Percentiles rank a stretch among this genome's conserved stretches.
phyloP scores from a whole-genome alignment of 2,329 filamentous ascomycete species.

The Fusarium sp. region DNA sequence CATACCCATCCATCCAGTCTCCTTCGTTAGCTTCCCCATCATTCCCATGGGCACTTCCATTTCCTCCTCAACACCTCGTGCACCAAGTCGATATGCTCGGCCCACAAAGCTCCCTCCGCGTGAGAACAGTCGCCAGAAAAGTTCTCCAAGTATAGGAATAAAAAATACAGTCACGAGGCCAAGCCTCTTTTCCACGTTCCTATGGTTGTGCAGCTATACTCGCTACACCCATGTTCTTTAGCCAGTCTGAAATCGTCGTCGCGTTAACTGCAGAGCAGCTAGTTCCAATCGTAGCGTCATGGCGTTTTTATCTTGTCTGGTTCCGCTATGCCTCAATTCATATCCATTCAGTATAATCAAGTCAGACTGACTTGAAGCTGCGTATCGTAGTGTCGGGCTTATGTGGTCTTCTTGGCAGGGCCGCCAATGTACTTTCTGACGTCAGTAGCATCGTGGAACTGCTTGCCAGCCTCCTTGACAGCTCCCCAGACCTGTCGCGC shows the following conservation, averaged over 20 bases:
- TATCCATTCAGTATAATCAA: not conserved
- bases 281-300: conserved; percentile 34
- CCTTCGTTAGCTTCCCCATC: conserved; percentile 5
- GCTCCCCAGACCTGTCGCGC: conserved; percentile 82
- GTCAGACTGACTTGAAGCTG: not conserved
- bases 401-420: conserved; percentile 59
- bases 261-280: conserved; percentile 24
- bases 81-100: conserved; percentile 23
- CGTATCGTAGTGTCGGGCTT: conserved; percentile 29
- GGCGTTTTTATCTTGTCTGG: conserved; percentile 23
- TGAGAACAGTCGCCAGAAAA: conserved; percentile 28
- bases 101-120: conserved; percentile 27
- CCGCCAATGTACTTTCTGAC: conserved; percentile 75
- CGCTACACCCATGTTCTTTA: not conserved
- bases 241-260: conserved; percentile 17
- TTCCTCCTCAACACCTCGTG: conserved; percentile 18
- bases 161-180: conserved; percentile 16
- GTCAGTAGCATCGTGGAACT: conserved; percentile 84
- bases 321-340: conserved; percentile 19
- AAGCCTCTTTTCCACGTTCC: conserved; percentile 8
- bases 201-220: not conserved
- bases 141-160: conserved; percentile 23
- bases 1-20: conserved; percentile 30
- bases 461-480: conserved; percentile 76
- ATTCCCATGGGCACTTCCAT: conserved; percentile 14